phyloP scores from a whole-genome alignment of 75 land plant genomes.

The Ceratopteris richardii region DNA sequence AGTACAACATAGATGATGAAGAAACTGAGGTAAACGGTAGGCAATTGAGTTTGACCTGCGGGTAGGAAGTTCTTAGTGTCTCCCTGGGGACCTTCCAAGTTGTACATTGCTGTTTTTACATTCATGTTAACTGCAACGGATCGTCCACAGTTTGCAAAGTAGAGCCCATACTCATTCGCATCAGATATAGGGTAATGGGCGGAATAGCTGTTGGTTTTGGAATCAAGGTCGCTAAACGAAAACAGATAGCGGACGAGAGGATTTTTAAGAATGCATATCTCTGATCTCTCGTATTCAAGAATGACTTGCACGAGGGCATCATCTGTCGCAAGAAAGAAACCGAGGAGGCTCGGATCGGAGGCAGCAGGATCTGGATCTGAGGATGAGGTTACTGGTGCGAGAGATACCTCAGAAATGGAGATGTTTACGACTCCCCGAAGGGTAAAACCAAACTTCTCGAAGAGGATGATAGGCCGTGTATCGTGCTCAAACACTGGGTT shows the following conservation, averaged over 20 bases:
- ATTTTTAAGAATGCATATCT: conserved; percentile 32
- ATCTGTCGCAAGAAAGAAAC: conserved; percentile 56
- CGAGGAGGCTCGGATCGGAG: conserved; percentile 30
- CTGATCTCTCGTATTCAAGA: conserved; percentile 20
- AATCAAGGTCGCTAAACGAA: conserved; percentile 23
- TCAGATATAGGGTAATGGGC: conserved; percentile 16
- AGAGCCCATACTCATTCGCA: conserved; percentile 53
- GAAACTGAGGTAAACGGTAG: conserved; percentile 43
- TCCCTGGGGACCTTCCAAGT: conserved; percentile 24
- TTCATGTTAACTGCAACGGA: conserved; percentile 31
- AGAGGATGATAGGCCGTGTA: conserved; percentile 42
- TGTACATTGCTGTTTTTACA: conserved; percentile 50
- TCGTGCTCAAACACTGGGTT: conserved; percentile 30
- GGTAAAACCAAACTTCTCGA: conserved; percentile 64
- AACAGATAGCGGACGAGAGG: conserved; percentile 35
- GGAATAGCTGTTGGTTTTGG: background rate
- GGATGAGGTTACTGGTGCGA: background rate
- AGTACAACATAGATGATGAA: conserved; percentile 33
- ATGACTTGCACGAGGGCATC: conserved; percentile 44
- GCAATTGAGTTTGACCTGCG: conserved; percentile 50
- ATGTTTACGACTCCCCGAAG: conserved; percentile 29
- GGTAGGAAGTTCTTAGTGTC: conserved; percentile 37
- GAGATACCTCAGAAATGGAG: conserved; percentile 21
- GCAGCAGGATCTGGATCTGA: conserved; percentile 18
- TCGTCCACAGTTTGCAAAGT: conserved; percentile 52